Base-by-base conservation (phyloP, 2,329 filamentous ascomycete species). In the Meredithiella fracta region DNA sequence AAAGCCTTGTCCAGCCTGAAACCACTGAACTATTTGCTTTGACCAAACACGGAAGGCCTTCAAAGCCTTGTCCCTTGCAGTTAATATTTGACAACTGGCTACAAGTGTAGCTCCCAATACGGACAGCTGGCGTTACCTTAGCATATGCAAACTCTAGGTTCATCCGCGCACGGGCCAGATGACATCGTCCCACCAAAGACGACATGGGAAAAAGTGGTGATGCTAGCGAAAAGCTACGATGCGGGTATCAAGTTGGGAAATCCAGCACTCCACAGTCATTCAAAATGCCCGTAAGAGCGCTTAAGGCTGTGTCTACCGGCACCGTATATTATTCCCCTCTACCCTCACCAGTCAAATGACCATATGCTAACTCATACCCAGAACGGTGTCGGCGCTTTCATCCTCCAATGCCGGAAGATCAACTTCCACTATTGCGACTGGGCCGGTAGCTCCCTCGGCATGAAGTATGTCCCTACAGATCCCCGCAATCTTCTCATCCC, bases 391-490 rank as follows among this genome's bases (percentile, higher is more conserved):
- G 91, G 91, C 65, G 86, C 90, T 67, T 97, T 97, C 75, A 87
- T 98, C 70, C 80, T 96, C 58, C 91, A 95, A 74, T 98, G 92
- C 81, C 94, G 88, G 76, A 86, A 84, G 67, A 75, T 98, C 68
- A 87, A 95, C 69, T 87, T 98, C 66, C 86, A 94, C 73, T 98
- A 95, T 74, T 97, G 92, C 75, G 89, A 97, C 76, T 90, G 85
- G 80, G 87, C 86, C 58, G 92, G 90, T 60, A 94, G 87, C 69
- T 97, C 91, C 38, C 81, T 74, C 65, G 92, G 92, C 66, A 96
- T 97, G 89, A 92, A 94, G 86, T 92, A 75, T 61, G 77, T 62
- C 15, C 15, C 22, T 20, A n/a, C 37, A 26, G 20, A 3, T 25
- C 37, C 29, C 17, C 25, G 26, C 44, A 8, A 22, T 11, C 14